phyloP scores from a whole-genome alignment of 1,284 basidiomycete genomes.

The Rhodotorula sp. region DNA sequence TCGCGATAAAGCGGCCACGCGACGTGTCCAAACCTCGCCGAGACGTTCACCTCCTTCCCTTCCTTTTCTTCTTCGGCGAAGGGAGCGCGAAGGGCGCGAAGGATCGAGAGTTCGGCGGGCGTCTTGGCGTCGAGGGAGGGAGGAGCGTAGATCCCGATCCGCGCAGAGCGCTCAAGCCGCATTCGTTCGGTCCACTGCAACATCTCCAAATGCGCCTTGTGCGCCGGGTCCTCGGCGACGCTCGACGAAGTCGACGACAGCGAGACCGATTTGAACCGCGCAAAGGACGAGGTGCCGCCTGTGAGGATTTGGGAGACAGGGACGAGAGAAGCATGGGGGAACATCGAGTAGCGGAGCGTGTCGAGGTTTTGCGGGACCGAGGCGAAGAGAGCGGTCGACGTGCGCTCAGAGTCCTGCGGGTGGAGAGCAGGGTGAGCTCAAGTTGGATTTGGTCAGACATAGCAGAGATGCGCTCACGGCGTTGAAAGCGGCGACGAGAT shows the following conservation, averaged over 20 bases:
- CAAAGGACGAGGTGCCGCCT: neutral
- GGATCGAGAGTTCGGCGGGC: neutral
- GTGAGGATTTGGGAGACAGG: neutral
- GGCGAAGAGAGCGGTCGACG: slow-evolving; percentile 18
- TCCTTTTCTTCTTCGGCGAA: neutral
- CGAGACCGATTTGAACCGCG: slow-evolving; percentile 13
- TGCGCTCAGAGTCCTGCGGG: slow-evolving; percentile 2
- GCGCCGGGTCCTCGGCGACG: neutral
- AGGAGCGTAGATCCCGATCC: slow-evolving; percentile 4
- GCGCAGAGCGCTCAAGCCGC: slow-evolving; percentile 9
- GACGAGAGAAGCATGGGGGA: slow-evolving; percentile 11
- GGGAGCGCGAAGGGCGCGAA: neutral
- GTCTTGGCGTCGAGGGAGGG: no score
- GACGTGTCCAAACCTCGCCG: slow-evolving; percentile 31
- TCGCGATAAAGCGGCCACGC: slow-evolving; percentile 26
- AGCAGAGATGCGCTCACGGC: no score
- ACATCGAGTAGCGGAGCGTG: slow-evolving; percentile 12
- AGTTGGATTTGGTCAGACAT: no score
- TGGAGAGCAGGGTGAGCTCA: neutral
- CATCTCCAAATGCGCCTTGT: slow-evolving; percentile 1
- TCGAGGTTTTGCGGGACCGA: slow-evolving; percentile 16
- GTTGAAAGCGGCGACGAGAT: slow-evolving; percentile 18
- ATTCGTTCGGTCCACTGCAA: slow-evolving; percentile 16
- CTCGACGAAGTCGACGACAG: neutral
- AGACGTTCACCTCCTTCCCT: slow-evolving; percentile 13